A percentile compares a stretch with the other conserved stretches of the same genome.
These are phyloP conservation scores for Cyberlindnera galapagoensis DNA, from an alignment of 805 yeast species.

Conservation along the genomic window DNA sequence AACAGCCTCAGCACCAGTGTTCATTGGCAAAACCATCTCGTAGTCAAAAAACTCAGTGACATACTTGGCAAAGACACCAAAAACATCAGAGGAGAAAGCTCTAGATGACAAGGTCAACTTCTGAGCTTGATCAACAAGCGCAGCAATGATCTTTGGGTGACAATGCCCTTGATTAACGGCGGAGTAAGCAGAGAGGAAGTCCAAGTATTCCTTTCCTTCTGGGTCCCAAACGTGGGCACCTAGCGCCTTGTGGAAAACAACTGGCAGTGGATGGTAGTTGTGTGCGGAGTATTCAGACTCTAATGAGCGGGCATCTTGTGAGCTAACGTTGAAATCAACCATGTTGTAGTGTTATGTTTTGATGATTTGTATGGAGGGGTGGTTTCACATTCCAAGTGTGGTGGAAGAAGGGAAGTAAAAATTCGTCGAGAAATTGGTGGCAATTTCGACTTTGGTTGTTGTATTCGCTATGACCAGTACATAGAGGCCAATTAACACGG, in stretches of 20 bases:
- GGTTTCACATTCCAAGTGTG: neutral
- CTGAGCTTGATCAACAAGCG: constrained; percentile 82
- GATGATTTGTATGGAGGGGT: neutral
- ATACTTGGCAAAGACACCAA: constrained; percentile 81
- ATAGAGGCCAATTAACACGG: constrained; percentile 15
- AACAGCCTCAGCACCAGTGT: constrained; percentile 98
- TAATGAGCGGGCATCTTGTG: constrained; percentile 55
- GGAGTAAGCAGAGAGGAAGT: constrained; percentile 89
- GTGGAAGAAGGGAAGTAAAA: neutral
- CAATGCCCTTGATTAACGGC: constrained; percentile 99
- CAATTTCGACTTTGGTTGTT: constrained; percentile 1
- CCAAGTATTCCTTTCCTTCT: constrained; percentile 90
- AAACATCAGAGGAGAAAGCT: constrained; percentile 86
- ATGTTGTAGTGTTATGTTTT: constrained; percentile 2
- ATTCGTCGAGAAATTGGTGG: constrained; percentile 1
- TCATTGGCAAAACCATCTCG: constrained; percentile 95
- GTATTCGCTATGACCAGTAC: constrained; percentile 21
- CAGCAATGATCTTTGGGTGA: constrained; percentile 85
- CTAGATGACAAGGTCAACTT: constrained; percentile 81
- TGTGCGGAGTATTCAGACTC: constrained; percentile 88
- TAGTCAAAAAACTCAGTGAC: constrained; percentile 84
- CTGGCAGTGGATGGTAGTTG: constrained; percentile 95
- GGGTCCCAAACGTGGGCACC: constrained; percentile 99
- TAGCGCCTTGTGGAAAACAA: constrained; percentile 76
- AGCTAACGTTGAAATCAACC: constrained; percentile 43